Base-by-base conservation (phyloP, 2,329 filamentous ascomycete genomes). In the Aspergillus sp. region DNA sequence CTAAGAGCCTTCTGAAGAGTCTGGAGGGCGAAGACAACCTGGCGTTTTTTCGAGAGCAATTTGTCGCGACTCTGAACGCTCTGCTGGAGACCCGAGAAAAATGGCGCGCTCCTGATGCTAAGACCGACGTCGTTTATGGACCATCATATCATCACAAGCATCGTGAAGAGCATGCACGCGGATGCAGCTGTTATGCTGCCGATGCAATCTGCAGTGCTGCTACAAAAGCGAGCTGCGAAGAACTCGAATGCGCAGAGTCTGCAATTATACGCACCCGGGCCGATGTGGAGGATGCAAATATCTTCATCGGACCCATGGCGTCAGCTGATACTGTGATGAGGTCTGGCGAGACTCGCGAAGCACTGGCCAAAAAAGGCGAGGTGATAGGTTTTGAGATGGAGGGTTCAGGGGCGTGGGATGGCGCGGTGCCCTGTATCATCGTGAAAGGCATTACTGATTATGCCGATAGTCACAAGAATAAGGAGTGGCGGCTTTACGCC, bases 391-490 rank as follows among this genome's bases (percentile, higher is more conserved):
- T 66, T 43, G 62, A 64, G 13, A 56, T 51, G 54, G 54, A 56
- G n/a, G 54, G 47, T 0, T 39, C 54, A 5, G 54, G 54, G 8
- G 39, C 41, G 4, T 51, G 47, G 54, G 54, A 51, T 17, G 20
- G 47, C 12, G 5, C 41, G 2, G 17, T 44, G 9, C 12, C 34
- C 34, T 55, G 52, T 17, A 18, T 51, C 2, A 41, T 56, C 15
- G 44, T 56, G 15, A 52, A 53, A 39, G 62, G 62, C 2, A 52
- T 61, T 6, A 61, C 55, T 41, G 62, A 62, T 39, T 64, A 64
- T 55, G 61, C 58, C 8, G 62, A 64, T 45, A 58, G 56, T n/a
- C 62, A 64, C 32, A 63, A 64, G 50, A 57, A 54, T 17, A 62
- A 64, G 38, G 17, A 18, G 3, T 64, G 62, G 62, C 62, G 62